Evolutionary conservation across 495 filamentous ascomycete species (phyloP), one percentile per base, ranked within the genome.

Genomic region (Xylaria acuta): DNA sequence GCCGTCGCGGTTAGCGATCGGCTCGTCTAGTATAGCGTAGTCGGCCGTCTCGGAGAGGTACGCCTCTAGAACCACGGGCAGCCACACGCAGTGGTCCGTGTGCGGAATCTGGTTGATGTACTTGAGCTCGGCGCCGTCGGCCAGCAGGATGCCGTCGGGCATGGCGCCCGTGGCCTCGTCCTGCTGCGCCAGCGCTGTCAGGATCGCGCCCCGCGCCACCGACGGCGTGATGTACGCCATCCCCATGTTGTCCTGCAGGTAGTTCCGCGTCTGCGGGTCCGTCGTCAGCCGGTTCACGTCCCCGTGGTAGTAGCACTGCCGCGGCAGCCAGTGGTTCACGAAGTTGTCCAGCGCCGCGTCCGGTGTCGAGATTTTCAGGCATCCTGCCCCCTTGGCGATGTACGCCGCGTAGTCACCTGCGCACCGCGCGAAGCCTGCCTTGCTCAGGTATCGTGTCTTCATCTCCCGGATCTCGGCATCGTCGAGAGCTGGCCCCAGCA

Each of bases 51-150:
- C 87, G 64, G 83, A 74, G 1, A 88, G 84, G 49, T 88, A 88
- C 5, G 84, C 82, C 62, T 88, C 86, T 5, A 88, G 78, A 0
- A 84, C 82, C 5, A 88, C 79, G 16, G 87, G 86, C 14, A 88
- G 78, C 87, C 87, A 88, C 11, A 88, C 86, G 70, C 87, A 88
- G 75, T 88, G 87, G 67, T 88, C 87, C 4, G 87, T 87, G 71
- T 88, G 87, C 36, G 87, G 87, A 27, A 88, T 78, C 74, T 87
- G 85, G 78, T 88, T 88, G 81, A 88, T 88, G 74, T 88, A 88
- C 77, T 88, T 88, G 38, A 88, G 82, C 76, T 86, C 84, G 7
- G 87, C 87, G 32, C 84, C 87, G 75, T 86, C 83, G 64, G 80
- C 77, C 20, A 88, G 75, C 32, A 88, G 72, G 69, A 88, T 88